A percentile compares a stretch with the other conserved stretches of the same genome.
phyloP scores from a whole-genome alignment of 139 green algal species.

The Chlorella sp. region DNA sequence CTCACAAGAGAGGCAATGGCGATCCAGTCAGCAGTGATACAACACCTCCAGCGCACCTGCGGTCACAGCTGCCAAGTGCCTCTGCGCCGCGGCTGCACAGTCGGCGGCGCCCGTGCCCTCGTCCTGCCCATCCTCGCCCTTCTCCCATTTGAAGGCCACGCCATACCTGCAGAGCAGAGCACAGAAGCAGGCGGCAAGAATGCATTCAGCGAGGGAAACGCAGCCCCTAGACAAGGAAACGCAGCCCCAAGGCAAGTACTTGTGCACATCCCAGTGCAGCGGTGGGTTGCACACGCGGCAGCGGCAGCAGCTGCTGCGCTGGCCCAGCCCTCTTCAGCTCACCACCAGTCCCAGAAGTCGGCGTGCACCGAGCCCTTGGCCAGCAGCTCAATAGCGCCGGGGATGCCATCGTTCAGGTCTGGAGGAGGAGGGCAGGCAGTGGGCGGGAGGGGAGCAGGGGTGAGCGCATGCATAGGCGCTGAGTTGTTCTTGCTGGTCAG shows the following conservation, averaged over 20 bases:
- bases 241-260: too few species aligned
- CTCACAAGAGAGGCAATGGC: too few species aligned
- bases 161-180: too few species aligned
- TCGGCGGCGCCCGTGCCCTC: background rate
- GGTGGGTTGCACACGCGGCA: too few species aligned
- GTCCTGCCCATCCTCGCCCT: constrained; percentile 48
- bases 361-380: constrained; percentile 61
- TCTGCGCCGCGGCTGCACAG: background rate
- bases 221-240: too few species aligned
- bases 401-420: constrained; percentile 87
- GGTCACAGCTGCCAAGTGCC: background rate
- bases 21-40: too few species aligned
- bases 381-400: constrained; percentile 88
- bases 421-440: background rate
- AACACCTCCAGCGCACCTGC: background rate
- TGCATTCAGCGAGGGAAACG: too few species aligned
- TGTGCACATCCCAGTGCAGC: too few species aligned
- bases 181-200: too few species aligned
- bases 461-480: too few species aligned
- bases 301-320: too few species aligned
- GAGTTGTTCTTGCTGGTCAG: too few species aligned
- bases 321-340: constrained; percentile 39
- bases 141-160: constrained; percentile 73
- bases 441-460: background rate
- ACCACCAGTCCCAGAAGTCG: constrained; percentile 88